Evolutionary conservation across 1,139 yeast species (phyloP), one percentile per base, ranked within the genome.

Genomic region (Debaryomyces subglobosus): DNA sequence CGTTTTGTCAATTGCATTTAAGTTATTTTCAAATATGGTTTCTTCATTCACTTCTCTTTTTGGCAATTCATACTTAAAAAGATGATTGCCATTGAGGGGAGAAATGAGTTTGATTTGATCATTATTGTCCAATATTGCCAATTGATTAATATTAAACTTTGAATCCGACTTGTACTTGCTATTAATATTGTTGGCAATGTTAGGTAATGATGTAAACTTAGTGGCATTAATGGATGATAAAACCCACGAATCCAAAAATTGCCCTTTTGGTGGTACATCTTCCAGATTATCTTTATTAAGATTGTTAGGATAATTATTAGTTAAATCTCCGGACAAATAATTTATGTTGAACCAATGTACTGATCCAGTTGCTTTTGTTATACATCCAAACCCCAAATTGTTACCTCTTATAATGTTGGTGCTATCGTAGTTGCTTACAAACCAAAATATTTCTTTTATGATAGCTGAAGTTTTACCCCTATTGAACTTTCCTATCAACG

Each of bases 381-480:
- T 70, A 41, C 85, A 72, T 0, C 87, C 84, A 57, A 84, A 71
- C 0, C 84, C 80, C 4, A 70, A 68, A 50, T 72, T 74, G 27
- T 62, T 65, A 8, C 72, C 72, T 32, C 53, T 55, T 27, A 55
- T 46, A 16, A 49, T 52, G 10, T 55, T 53, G 20, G 54, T 51
- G n/a, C 47, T 46, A n/a, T 48, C 48, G 27, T 44, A 48, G 20
- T 51, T 50, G 51, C 69, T 71, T 25, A 70, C 66, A 43, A 76
- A 77, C 91, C 92, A 86, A 34, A 77, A 64, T 2, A 85, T 67
- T 20, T 78, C 74, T 36, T 71, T 68, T 13, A 85, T 75, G 2
- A 72, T 63, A 0, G 88, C 84, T 3, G 85, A 77, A 0, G 89
- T 84, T 57, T 82, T 82, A 3, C 92, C 92, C 36, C 91, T 70